A percentile compares a stretch with the other conserved stretches of the same genome.
These are phyloP conservation scores for Candida silvicultrix DNA, from an alignment of 805 yeast species.

Conservation along the genomic window DNA sequence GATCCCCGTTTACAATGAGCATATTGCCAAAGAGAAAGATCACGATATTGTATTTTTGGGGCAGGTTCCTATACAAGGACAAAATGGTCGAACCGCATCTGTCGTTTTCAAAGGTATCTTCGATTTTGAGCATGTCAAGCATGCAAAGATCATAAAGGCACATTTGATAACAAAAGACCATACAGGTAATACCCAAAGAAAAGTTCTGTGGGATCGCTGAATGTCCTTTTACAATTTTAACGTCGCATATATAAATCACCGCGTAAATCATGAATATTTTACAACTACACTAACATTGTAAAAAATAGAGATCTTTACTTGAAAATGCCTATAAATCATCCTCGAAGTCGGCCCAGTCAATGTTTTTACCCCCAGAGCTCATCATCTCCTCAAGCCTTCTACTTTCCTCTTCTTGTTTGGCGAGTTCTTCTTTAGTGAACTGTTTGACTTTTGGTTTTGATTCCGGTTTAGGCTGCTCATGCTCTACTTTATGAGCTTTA, in stretches of 20 bases:
- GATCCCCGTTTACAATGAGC: slow-evolving; percentile 10
- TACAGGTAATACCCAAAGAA: slow-evolving; percentile 13
- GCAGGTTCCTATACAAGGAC: slow-evolving; percentile 10
- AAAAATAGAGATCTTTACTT: too few relatives aligned
- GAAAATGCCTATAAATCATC: slow-evolving; percentile 4
- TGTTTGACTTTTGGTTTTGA: neutral
- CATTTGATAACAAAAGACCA: slow-evolving; percentile 9
- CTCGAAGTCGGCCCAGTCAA: slow-evolving; percentile 19
- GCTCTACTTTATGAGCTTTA: neutral
- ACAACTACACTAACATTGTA: neutral
- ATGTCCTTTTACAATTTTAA: neutral
- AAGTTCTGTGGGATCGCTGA: slow-evolving; percentile 14
- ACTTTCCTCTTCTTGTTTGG: slow-evolving; percentile 2
- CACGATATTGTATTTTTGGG: slow-evolving; percentile 3
- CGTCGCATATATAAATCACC: neutral
- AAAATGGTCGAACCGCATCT: slow-evolving; percentile 9
- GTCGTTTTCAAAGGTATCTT: slow-evolving; percentile 20
- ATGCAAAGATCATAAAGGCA: slow-evolving; percentile 15
- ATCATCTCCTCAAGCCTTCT: slow-evolving; percentile 10
- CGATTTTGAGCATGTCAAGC: slow-evolving; percentile 20
- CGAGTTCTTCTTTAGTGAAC: slow-evolving; percentile 2
- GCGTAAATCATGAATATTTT: neutral
- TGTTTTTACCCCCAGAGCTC: slow-evolving; percentile 6
- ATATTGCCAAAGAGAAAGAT: neutral
- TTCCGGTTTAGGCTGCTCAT: neutral